Evolutionary conservation across 1,284 basidiomycete genomes (phyloP), one percentile per base, ranked within the genome.

Genomic region (Ganoderma lingzhi): DNA sequence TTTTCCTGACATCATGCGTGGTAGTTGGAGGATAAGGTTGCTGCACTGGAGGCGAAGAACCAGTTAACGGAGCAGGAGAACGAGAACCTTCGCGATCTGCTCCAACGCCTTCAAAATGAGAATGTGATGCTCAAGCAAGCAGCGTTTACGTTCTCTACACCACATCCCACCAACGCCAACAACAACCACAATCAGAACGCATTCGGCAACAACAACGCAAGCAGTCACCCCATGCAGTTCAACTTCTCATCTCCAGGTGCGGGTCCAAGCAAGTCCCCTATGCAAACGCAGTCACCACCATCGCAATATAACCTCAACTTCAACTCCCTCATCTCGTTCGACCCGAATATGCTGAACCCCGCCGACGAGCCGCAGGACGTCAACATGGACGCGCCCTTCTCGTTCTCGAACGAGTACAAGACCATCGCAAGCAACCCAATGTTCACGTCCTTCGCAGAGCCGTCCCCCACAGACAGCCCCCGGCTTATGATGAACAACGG

Each of bases 11-110:
- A 5, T 30, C 65, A 69, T 70, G 30, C 19, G 48, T 2, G 10
- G 59, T 75, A 95, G 93, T 82, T 96, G 66, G 93, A 96, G 80
- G 94, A 95, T 78, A 89, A 94, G 78, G 88, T 96, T 17, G 88
- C 93, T 3, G 90, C 87, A 32, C 86, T 95, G 30, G 93, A 95
- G 76, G 88, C 90, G 15, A 93, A 93, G 81, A 93, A 93, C 71
- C 87, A 91, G 63, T 83, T 83, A 30, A 85, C 91, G 0, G 80
- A 83, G 69, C 82, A 87, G 28, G 93, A 95, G 82, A 95, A 95
- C 73, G 88, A 90, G 69, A 94, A 94, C 75, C 83, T 95, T 41
- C 88, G 90, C 62, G 94, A 95, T 78, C 85, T 95, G 56, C 84
- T 95, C 56, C 82, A 85, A 58, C 87, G 93, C n/a, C 83, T 95